Conservation (phyloP, 495 filamentous ascomycete species). For the Halenospora varia region DNA sequence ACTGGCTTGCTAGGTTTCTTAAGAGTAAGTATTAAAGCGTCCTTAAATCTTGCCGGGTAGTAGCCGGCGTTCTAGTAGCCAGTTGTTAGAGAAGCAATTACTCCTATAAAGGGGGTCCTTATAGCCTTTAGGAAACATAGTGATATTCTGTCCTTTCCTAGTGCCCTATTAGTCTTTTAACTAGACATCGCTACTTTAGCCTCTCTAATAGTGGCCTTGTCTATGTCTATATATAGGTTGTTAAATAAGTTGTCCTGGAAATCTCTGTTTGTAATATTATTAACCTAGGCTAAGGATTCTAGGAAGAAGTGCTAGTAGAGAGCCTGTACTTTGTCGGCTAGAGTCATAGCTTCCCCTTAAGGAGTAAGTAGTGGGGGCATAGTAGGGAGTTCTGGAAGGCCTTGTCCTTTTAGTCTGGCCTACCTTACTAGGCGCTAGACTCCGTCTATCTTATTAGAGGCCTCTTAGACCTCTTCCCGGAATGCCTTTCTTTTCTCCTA, state of each 20-base stretch:
- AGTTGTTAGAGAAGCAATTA: slow-evolving; percentile 13
- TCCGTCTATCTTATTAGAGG: not conserved
- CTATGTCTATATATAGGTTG: not conserved
- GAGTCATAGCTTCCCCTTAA: not conserved
- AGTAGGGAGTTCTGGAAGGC: not conserved
- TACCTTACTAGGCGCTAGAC: not conserved
- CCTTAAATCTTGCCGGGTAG: slow-evolving; percentile 14
- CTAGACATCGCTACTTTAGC: not conserved
- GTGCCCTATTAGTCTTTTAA: not conserved
- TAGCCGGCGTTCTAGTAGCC: slow-evolving; percentile 21
- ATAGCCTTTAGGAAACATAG: slow-evolving; percentile 6
- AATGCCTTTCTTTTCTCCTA: not conserved
- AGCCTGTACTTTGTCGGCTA: not conserved
- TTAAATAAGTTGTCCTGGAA: not conserved
- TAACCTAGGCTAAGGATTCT: not conserved
- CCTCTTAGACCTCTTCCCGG: not conserved
- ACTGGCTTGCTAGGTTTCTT: slow-evolving; percentile 27
- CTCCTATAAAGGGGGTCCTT: not conserved
- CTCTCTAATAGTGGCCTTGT: not conserved
- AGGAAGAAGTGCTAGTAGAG: not conserved
- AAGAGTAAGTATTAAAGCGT: slow-evolving; percentile 25
- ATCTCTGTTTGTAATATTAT: not conserved
- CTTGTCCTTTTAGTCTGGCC: not conserved
- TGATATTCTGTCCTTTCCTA: slow-evolving; percentile 7
- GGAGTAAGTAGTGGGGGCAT: not conserved